Evolutionary conservation across 2,329 filamentous ascomycete genomes (phyloP), one percentile per base, ranked within the genome.

Genomic region (Colletotrichum tanaceti): DNA sequence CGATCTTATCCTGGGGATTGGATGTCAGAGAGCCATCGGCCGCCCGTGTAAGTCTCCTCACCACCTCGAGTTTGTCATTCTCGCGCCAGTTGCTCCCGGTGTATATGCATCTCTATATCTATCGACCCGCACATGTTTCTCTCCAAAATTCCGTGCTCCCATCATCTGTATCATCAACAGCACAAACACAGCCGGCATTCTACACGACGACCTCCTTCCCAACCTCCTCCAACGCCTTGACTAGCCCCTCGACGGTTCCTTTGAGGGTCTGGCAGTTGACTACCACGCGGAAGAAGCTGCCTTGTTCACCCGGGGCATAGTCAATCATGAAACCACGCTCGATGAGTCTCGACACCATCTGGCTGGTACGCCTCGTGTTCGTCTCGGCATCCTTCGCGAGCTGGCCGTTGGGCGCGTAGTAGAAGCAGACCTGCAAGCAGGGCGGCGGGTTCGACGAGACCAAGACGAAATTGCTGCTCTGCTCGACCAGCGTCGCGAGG

Each of bases 341-440:
- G 14, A 88, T 81, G 70, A 89, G 77, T 72, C 75, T 79, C 58
- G 77, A 75, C 1, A 84, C 86, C 74, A 88, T 86, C 10, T 72
- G 76, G 72, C 81, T 79, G 39, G 87, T 88, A 47, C 80, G 77
- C 47, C 76, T 74, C 39, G 86, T 87, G 74, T 88, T 89, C 60
- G 77, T 79, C 44, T 78, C 78, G 6, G 76, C 72, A 18, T 82
- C 78, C 0, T 77, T 77, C 0, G 78, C 73, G 50, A 91, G 71
- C 65, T 78, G 74, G 2, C 89, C 87, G 1, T 82, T 82, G 0
- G 88, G 88, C 0, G 90, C 89, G 75, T 92, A 94, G 78, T 97
- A 97, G 79, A 98, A 98, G 83, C 95, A 98, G 24, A 98, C 92
- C 81, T 98, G 96, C 77, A 97, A 82, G 80, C 95, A 98, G 0